These are phyloP conservation scores for Thermoascus crustaceus DNA, from an alignment of 2,329 filamentous ascomycete species.

Conservation along the genomic window DNA sequence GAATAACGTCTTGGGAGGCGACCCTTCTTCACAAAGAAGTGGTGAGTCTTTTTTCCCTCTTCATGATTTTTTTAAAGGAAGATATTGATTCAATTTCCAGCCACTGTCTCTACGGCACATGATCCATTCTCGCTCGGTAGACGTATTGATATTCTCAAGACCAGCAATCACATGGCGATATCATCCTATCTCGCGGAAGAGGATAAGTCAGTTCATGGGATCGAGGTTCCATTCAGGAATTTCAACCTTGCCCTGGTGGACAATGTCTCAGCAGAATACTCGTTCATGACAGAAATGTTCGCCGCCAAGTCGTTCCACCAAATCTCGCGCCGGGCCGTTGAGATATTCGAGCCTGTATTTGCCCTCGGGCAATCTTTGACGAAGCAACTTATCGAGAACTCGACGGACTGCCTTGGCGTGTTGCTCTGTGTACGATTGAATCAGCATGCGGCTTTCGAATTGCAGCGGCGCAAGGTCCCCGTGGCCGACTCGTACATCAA, in stretches of 20 bases:
- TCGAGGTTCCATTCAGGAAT: slow-evolving; percentile 85
- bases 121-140: slow-evolving; percentile 86
- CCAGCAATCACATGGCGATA: slow-evolving; percentile 64
- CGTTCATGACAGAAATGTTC: slow-evolving; percentile 87
- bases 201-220: slow-evolving; percentile 73
- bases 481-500: slow-evolving; percentile 89
- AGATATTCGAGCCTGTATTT: slow-evolving; percentile 86
- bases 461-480: slow-evolving; percentile 84
- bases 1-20: slow-evolving; percentile 72
- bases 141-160: slow-evolving; percentile 72
- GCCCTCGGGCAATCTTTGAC: slow-evolving; percentile 71
- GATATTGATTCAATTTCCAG: no score
- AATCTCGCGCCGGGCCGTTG: slow-evolving; percentile 73
- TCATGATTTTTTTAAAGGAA: no score
- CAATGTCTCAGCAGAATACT: slow-evolving; percentile 91
- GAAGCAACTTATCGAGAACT: slow-evolving; percentile 65
- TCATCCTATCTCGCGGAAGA: slow-evolving; percentile 89
- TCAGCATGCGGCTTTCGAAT: slow-evolving; percentile 86
- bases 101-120: slow-evolving; percentile 43
- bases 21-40: slow-evolving; percentile 58
- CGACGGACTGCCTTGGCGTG: slow-evolving; percentile 76
- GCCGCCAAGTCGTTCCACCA: slow-evolving; percentile 65
- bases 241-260: slow-evolving; percentile 92
- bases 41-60: slow-evolving; percentile 25
- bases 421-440: slow-evolving; percentile 89